Base-by-base conservation (phyloP, 495 filamentous ascomycete species). In the Aspergillus sclerotiicarbonarius region DNA sequence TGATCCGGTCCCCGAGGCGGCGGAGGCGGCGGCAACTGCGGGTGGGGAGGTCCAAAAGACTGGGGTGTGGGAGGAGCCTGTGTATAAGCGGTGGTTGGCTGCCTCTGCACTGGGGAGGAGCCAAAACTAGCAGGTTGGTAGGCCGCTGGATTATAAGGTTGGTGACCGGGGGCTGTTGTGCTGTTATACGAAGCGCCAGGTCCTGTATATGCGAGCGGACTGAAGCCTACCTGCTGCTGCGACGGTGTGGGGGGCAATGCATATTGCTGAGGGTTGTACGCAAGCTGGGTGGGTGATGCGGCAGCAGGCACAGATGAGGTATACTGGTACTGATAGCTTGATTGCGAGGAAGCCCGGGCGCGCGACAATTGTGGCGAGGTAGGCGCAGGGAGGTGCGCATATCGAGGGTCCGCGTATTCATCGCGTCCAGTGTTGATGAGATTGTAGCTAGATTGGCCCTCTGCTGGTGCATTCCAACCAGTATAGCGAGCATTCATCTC, bases 191-290 rank as follows among this genome's bases (percentile, higher is more conserved):
- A 50, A 59, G 59, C 63, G 66, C 60, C 54, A 60, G 71, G 65
- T 68, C 75, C 29, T 67, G 81, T 63, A 73, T 83, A 74, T 68
- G 79, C 65, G 74, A 66, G 61, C 4, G 69, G 63, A 41, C 70
- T 76, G 57, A 76, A 79, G 18, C 61, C 64, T 20, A 71, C 75
- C 70, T 67, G 60, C 31, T 73, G 70, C 43, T 78, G 78, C 6
- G 75, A 75, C 20, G 78, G 75, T 6, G 87, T 83, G 46, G 89
- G 82, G 4, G 88, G 81, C 8, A 83, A 76, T 46, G 80, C 83
- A 68, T 91, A 97, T 52, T 88, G 76, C 70, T 92, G 90, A 2
- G 92, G 92, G 62, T 96, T 95, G 71, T 96, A 96, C 1, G 83
- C 74, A 13, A 79, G 70, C 48, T 83, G 85, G 16, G 74, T 76